Evolutionary conservation across 352 stramenopile species (phyloP).

Genomic region (Pythium aphanidermatum): DNA sequence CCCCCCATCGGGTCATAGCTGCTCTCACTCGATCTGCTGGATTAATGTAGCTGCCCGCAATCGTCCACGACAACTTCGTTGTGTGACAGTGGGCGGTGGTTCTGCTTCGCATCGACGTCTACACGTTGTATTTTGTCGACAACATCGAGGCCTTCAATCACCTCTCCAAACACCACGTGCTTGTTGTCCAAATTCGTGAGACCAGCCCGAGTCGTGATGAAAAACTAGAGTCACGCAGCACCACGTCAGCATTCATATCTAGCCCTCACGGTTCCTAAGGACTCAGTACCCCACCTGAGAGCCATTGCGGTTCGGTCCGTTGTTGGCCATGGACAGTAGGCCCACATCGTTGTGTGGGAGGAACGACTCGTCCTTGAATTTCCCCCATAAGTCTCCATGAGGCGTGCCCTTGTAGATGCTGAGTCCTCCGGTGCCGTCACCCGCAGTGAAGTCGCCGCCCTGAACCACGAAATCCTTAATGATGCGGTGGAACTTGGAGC

Average conservation of each 20-base stretch:
- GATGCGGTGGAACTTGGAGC: conserved; percentile 87
- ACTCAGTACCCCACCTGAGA: conserved; percentile 41
- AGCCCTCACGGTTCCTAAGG: too few relatives aligned
- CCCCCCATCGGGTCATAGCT: too few relatives aligned
- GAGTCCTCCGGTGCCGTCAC: conserved; percentile 67
- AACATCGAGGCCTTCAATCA: conserved; percentile 75
- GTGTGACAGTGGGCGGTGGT: conserved; percentile 38
- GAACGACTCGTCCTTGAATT: conserved; percentile 83
- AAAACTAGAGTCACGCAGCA: conserved; percentile 36
- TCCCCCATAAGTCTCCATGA: conserved; percentile 69
- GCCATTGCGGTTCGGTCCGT: conserved; percentile 63
- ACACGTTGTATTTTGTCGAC: conserved; percentile 67
- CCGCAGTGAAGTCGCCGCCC: conserved; percentile 65
- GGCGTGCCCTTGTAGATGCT: conserved; percentile 72
- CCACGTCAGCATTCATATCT: neutral
- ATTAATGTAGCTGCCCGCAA: conserved; percentile 49
- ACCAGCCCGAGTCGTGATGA: conserved; percentile 64
- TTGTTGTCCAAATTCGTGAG: conserved; percentile 88
- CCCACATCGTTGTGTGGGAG: conserved; percentile 64
- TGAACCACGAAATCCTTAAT: conserved; percentile 92
- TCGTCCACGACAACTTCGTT: conserved; percentile 63
- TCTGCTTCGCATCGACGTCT: conserved; percentile 38
- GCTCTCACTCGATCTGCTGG: too few relatives aligned
- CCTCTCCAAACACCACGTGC: conserved; percentile 96
- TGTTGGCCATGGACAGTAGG: conserved; percentile 80